Base-by-base conservation (phyloP, 2,329 filamentous ascomycete genomes). In the Rhinocladiella mackenziei region DNA sequence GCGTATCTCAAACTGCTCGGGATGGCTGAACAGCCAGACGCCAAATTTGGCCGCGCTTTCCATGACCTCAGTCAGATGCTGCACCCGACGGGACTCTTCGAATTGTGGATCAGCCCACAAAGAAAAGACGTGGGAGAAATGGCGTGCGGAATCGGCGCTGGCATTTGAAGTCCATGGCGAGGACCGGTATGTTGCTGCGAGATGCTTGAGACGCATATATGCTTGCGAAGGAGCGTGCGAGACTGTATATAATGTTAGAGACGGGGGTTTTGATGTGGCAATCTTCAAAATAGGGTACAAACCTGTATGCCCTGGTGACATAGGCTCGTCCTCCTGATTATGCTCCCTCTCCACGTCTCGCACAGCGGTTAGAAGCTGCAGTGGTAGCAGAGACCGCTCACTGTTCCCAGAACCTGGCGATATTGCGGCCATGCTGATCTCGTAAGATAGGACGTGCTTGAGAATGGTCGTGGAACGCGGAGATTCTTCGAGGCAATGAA, bases 1-100 rank as follows among this genome's bases (percentile, higher is more conserved):
- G 18, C 35, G 22, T n/a, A 47, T 19, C 23, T 23, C 14, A 17
- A 36, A 47, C 11, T 10, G 18, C 32, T 47, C 43, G n/a, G 39
- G 44, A 15, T 48, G 44, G n/a, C 38, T 26, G 20, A 48, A 36
- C 30, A 43, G 39, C 44, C 44, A 48, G 15, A 38, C 19, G 34
- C 38, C 28, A 13, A 35, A 38, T 15, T 43, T 26, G 10, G 43
- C 26, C 9, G 44, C 39, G 19, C 29, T 13, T 10, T 43, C 37
- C 30, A 48, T 18, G 6, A 48, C 11, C n/a, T 48, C 39, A 8
- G 39, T 39, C 8, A 48, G 33, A 29, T 48, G 44, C 10, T 26
- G 15, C 11, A 10, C 31, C 9, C 44, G 38, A 14, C 40, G 38
- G 10, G 34, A 20, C 15, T 48, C 31, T 19, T 41, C 40, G 28